Conservation (phyloP, 352 stramenopile species). For the Phytophthora boehmeriae region DNA sequence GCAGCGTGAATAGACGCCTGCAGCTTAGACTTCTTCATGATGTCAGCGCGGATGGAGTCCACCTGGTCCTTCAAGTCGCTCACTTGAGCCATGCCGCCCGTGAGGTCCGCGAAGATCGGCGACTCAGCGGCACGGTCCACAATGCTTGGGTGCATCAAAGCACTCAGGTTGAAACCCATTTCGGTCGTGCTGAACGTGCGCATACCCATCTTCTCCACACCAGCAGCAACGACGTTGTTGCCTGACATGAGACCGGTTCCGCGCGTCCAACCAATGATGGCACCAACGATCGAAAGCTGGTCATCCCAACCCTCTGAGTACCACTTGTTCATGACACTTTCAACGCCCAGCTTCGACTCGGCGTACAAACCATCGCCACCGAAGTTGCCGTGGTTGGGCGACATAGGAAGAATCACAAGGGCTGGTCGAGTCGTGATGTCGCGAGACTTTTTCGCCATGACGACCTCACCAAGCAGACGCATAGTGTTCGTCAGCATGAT, state of each 20-base stretch:
- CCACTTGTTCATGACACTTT: conserved; percentile 90
- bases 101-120: conserved; percentile 82
- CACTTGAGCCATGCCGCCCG: conserved; percentile 78
- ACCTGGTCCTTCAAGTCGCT: conserved; percentile 76
- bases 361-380: conserved; percentile 88
- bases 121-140: conserved; percentile 73
- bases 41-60: conserved; percentile 54
- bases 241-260: conserved; percentile 87
- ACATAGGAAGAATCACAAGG: conserved; percentile 80
- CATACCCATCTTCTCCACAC: conserved; percentile 81
- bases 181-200: conserved; percentile 88
- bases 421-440: conserved; percentile 78
- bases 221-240: conserved; percentile 88
- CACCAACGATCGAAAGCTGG: conserved; percentile 84
- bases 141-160: conserved; percentile 80
- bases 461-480: conserved; percentile 82
- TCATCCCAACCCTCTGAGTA: conserved; percentile 85
- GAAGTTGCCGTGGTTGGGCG: conserved; percentile 88
- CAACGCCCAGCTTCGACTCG: conserved; percentile 88
- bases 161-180: conserved; percentile 91
- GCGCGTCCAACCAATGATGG: conserved; percentile 89
- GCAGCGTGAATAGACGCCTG: conserved; percentile 50
- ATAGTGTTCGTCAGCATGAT: conserved; percentile 91
- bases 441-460: conserved; percentile 71
- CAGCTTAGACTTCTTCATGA: conserved; percentile 64